phyloP scores from a whole-genome alignment of 2,329 filamentous ascomycete species.

The Pseudogymnoascus sp. region DNA sequence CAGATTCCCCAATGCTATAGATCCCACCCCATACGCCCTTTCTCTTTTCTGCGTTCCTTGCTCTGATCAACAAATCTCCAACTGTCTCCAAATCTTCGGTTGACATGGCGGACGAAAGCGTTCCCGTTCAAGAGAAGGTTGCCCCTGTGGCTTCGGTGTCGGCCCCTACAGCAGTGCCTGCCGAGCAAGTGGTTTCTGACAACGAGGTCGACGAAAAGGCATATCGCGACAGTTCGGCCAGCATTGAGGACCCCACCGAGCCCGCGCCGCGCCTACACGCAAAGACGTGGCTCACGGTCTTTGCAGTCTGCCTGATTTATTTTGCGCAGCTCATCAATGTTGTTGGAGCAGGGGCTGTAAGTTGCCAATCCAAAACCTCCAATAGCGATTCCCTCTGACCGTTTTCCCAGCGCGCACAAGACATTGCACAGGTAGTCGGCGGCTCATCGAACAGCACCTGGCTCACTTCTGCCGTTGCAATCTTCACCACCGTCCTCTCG shows the following conservation, averaged over 20 bases:
- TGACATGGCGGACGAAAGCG: neutral
- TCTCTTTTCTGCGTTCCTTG: neutral
- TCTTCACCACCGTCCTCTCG: constrained; percentile 30
- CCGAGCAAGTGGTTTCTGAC: neutral
- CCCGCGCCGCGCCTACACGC: constrained; percentile 24
- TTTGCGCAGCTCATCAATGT: constrained; percentile 29
- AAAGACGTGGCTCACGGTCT: constrained; percentile 30
- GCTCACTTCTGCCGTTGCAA: constrained; percentile 31
- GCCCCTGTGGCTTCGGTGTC: neutral
- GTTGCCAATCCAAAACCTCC: neutral
- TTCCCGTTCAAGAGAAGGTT: neutral
- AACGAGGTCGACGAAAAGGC: neutral
- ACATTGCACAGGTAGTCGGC: constrained; percentile 10
- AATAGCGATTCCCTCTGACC: neutral
- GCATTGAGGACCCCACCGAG: constrained; percentile 12
- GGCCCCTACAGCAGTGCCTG: neutral
- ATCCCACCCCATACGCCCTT: neutral
- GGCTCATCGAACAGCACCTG: constrained; percentile 19
- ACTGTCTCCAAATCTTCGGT: neutral
- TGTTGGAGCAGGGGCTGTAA: constrained; percentile 23
- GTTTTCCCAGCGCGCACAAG: constrained; percentile 4
- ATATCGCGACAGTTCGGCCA: neutral
- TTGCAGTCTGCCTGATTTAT: constrained; percentile 30
- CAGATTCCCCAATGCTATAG: neutral
- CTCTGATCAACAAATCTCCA: neutral